These are phyloP conservation scores for Lactarius tabidus DNA, from an alignment of 768 basidiomycete genomes.

Conservation along the genomic window DNA sequence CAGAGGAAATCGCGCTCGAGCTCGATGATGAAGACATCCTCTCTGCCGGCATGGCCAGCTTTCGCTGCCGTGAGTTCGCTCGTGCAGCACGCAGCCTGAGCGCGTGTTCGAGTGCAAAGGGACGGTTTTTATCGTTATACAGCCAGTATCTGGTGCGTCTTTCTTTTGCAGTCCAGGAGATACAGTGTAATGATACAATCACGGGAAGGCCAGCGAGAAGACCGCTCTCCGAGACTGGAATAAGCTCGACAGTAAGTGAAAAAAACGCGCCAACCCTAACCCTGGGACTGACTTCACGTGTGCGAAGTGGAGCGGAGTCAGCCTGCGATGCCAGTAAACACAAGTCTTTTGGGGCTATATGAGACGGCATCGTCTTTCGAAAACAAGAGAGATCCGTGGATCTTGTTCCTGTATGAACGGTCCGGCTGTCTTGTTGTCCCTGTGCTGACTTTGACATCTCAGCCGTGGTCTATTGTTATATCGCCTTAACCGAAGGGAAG, in stretches of 20 bases:
- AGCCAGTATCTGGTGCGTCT: slow-evolving; percentile 77
- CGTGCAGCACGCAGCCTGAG: slow-evolving; percentile 64
- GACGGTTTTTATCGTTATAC: slow-evolving; percentile 74
- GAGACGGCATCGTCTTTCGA: slow-evolving; percentile 42
- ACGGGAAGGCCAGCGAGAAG: slow-evolving; percentile 71
- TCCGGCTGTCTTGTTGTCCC: slow-evolving; percentile 4
- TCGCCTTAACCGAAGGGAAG: slow-evolving; percentile 72
- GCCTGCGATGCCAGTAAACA: slow-evolving; percentile 62
- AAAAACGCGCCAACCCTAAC: not conserved
- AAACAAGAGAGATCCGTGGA: slow-evolving; percentile 68
- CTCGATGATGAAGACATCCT: slow-evolving; percentile 68
- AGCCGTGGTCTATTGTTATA: slow-evolving; percentile 84
- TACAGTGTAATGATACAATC: slow-evolving; percentile 14
- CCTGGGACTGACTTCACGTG: not conserved
- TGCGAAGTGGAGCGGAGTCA: slow-evolving; percentile 64
- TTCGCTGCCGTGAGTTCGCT: slow-evolving; percentile 73
- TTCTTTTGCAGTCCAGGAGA: not conserved
- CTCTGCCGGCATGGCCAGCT: slow-evolving; percentile 64
- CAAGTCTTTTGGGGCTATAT: slow-evolving; percentile 53
- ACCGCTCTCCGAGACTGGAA: slow-evolving; percentile 82
- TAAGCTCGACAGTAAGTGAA: slow-evolving; percentile 61
- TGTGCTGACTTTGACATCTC: slow-evolving; percentile 16
- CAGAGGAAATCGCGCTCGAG: slow-evolving; percentile 38
- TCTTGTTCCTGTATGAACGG: slow-evolving; percentile 65
- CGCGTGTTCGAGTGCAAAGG: slow-evolving; percentile 64